phyloP scores from a whole-genome alignment of 1,139 yeast species.

The Chernovozyma aurita region DNA sequence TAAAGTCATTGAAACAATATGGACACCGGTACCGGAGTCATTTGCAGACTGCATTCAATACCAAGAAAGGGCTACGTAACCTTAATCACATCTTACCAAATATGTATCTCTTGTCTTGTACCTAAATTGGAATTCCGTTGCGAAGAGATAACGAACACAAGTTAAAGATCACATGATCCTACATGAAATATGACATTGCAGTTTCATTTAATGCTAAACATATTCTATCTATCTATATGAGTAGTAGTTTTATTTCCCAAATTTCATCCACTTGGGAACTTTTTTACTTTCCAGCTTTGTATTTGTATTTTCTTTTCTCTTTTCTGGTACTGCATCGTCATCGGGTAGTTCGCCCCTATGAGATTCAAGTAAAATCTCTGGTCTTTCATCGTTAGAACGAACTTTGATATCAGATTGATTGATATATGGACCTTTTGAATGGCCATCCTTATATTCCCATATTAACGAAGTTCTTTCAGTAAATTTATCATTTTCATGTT shows the following conservation, averaged over 20 bases:
- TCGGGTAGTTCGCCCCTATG: constrained; percentile 25
- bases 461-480: constrained; percentile 27
- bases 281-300: constrained; percentile 11
- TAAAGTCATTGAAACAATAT: neutral
- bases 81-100: too few relatives aligned
- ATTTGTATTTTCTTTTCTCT: neutral
- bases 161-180: too few relatives aligned
- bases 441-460: constrained; percentile 24
- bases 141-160: too few relatives aligned
- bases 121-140: neutral
- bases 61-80: too few relatives aligned
- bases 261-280: constrained; percentile 31
- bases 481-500: constrained; percentile 12
- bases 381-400: constrained; percentile 29
- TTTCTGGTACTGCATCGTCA: constrained; percentile 7
- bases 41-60: too few relatives aligned
- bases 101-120: too few relatives aligned
- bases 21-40: neutral
- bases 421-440: constrained; percentile 21
- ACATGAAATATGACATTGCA: too few relatives aligned
- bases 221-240: too few relatives aligned
- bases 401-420: constrained; percentile 15
- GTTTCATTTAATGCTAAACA: too few relatives aligned
- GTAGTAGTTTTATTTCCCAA: constrained; percentile 29
- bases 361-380: constrained; percentile 35